Evolutionary conservation across 163 green algal genomes (phyloP).

Genomic region (Coccomyxa subellipsoidea): DNA sequence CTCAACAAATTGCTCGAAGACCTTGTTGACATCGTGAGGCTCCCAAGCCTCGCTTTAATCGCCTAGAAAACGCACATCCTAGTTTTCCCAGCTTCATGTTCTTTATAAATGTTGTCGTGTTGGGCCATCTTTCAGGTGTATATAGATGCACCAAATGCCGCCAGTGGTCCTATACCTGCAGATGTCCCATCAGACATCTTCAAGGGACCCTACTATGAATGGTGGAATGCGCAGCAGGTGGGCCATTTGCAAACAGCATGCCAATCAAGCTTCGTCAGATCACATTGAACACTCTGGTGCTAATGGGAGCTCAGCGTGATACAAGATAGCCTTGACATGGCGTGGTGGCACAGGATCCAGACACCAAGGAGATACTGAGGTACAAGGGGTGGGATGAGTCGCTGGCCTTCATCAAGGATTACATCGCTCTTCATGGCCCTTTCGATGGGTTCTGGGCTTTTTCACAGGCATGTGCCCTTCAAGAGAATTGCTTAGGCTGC

Average conservation of each 20-base stretch:
- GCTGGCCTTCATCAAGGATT: conserved; percentile 3
- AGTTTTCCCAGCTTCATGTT: too few species aligned
- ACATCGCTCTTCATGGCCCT: background rate
- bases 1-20: background rate
- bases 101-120: too few species aligned
- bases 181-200: background rate
- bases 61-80: too few species aligned
- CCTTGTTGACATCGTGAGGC: background rate
- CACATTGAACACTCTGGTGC: too few species aligned
- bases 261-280: too few species aligned
- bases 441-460: background rate
- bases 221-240: conserved; percentile 2
- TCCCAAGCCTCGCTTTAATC: background rate
- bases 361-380: background rate
- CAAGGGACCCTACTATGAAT: background rate
- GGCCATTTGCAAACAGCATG: background rate
- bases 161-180: background rate
- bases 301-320: too few species aligned
- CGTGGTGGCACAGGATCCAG: background rate
- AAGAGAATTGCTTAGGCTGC: too few species aligned
- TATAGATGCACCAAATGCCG: background rate
- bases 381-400: conserved; percentile 1
- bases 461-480: background rate
- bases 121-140: background rate
- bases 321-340: too few species aligned